Evolutionary conservation across 2,329 filamentous ascomycete genomes (phyloP).

Genomic region (Venturia pyrina): DNA sequence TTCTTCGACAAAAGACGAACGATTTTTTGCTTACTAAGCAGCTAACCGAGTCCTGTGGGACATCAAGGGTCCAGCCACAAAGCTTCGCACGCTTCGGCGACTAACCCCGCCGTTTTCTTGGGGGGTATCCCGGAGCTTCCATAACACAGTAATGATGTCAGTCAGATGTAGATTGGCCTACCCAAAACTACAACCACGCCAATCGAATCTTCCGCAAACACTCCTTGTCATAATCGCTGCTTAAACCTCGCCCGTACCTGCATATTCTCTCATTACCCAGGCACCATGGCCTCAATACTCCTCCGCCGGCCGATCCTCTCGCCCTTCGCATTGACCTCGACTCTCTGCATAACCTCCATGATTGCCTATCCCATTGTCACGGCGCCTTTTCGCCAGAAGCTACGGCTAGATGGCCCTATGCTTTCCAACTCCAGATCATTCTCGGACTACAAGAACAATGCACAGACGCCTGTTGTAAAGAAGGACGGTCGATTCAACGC

Average conservation of each 20-base stretch:
- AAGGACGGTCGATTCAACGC: constrained; percentile 31
- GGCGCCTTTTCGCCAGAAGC: constrained; percentile 20
- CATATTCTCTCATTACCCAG: neutral
- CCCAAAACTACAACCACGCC: neutral
- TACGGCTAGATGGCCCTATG: constrained; percentile 24
- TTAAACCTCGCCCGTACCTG: neutral
- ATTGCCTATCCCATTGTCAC: constrained; percentile 24
- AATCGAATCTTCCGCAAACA: neutral
- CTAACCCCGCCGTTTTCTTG: neutral
- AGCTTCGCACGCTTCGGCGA: neutral
- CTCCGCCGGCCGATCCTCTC: constrained; percentile 29
- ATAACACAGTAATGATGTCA: neutral
- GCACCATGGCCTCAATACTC: constrained; percentile 29
- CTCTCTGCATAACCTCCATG: constrained; percentile 18
- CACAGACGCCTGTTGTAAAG: constrained; percentile 27
- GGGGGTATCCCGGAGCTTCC: neutral
- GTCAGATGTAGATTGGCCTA: neutral
- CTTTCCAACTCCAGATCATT: constrained; percentile 27
- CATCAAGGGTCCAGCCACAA: neutral
- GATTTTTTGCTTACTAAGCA: too few species aligned
- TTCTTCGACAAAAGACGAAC: neutral
- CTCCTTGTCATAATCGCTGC: neutral
- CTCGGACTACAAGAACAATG: constrained; percentile 28
- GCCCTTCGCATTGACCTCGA: constrained; percentile 24
- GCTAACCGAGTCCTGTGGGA: too few species aligned